Evolutionary conservation across 805 yeast species (phyloP).

Genomic region (Candida odintsovae): DNA sequence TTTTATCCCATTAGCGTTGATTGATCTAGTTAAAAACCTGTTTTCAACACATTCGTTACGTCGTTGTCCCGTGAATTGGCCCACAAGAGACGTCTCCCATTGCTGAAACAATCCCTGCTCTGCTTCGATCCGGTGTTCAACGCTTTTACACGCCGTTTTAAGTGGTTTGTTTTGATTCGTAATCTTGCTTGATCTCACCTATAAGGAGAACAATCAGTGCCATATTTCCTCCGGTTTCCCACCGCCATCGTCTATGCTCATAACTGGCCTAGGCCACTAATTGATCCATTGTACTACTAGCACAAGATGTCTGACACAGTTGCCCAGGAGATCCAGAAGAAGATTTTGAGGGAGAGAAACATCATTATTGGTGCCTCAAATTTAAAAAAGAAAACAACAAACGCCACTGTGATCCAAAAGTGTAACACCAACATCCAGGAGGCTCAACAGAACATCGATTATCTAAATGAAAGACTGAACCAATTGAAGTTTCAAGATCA

Average conservation of each 20-base stretch:
- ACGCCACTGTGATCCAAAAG: constrained; percentile 78
- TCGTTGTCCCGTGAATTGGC: background rate
- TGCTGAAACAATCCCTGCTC: background rate
- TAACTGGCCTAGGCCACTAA: background rate
- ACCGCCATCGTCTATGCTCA: background rate
- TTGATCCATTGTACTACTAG: background rate
- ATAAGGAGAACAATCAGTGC: background rate
- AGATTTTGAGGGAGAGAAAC: constrained; percentile 83
- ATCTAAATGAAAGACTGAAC: constrained; percentile 70
- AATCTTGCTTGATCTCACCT: background rate
- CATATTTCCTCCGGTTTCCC: background rate
- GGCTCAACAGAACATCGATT: constrained; percentile 86
- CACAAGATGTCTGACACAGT: constrained; percentile 31
- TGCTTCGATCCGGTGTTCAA: background rate
- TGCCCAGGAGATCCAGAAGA: constrained; percentile 65
- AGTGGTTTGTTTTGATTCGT: background rate
- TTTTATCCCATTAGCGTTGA: no score
- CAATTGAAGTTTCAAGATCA: constrained; percentile 38
- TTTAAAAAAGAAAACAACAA: constrained; percentile 71
- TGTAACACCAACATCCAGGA: constrained; percentile 89
- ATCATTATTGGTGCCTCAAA: constrained; percentile 84
- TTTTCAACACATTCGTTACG: background rate
- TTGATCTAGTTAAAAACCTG: background rate
- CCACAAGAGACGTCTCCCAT: background rate
- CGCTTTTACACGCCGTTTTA: background rate